Base-by-base conservation (phyloP, 768 basidiomycete genomes). In the Pleurotus cornucopiae region DNA sequence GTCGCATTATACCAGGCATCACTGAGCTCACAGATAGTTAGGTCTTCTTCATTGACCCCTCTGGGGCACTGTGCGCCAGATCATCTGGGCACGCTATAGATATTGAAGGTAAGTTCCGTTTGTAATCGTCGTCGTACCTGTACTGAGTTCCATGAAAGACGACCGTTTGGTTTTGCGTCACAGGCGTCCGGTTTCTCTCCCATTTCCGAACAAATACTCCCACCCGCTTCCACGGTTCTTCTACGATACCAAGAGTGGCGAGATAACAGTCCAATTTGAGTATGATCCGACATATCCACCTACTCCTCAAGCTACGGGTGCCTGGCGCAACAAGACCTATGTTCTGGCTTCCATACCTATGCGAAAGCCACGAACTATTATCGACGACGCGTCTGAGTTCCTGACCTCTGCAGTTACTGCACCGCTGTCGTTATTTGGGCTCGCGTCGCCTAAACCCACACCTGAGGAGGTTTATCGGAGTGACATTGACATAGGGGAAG, bases 1-100 rank as follows among this genome's bases (percentile, higher is more conserved):
- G 25, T 37, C 40, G 43, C 30, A 34, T 9, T 34, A 34, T 3
- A 34, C 30, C 7, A 11, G 30, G 11, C 30, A 34, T 34, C 23
- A 34, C 30, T 9, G 30, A 34, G 23, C 30, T 34, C 2, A 34
- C 26, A n/a, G 34, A 45, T 13, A 37, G 46, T 4, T 62, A 92
- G 88, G 88, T 93, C 14, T 93, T 91, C 72, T 93, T 89, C 72
- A 81, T 93, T 53, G 91, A 94, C 66, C 78, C 81, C 2, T 80
- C 82, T 16, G 91, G 91, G 16, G 83, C 83, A 7, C 69, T 93
- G 41, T 93, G 89, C 66, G 89, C 91, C 6, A 79, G 87, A 61
- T 80, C 83, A 3, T 81, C 90, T 13, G 91, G 91, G 0, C 90
- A 92, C 69, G 91, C 90, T 6, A 72, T 94, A 38, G 91, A 94